These are phyloP conservation scores for Trichosporon sp. DNA, from an alignment of 1,284 basidiomycete species.

Conservation along the genomic window DNA sequence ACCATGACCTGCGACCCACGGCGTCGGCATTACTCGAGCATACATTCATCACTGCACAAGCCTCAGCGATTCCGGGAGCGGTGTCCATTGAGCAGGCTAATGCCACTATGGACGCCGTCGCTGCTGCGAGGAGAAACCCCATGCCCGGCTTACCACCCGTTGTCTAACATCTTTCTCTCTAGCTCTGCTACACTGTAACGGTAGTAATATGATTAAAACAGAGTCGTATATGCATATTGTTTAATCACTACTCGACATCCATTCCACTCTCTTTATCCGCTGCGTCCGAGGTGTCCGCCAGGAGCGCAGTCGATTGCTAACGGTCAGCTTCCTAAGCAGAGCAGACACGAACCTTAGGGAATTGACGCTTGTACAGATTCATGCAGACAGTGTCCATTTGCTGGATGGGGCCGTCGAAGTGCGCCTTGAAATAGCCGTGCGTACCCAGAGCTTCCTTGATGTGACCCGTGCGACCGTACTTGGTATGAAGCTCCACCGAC, in stretches of 20 bases:
- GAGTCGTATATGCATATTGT: neutral
- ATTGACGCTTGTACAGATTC: slow-evolving; percentile 85
- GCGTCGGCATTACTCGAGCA: slow-evolving; percentile 72
- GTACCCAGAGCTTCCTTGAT: slow-evolving; percentile 92
- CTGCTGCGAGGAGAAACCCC: slow-evolving; percentile 10
- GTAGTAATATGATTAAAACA: neutral
- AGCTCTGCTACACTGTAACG: neutral
- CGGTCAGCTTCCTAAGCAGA: neutral
- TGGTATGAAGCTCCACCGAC: slow-evolving; percentile 88
- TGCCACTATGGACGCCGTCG: slow-evolving; percentile 16
- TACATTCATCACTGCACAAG: slow-evolving; percentile 58
- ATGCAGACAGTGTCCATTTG: slow-evolving; percentile 96
- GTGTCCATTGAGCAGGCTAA: slow-evolving; percentile 18
- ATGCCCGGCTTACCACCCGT: slow-evolving; percentile 5
- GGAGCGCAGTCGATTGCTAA: neutral
- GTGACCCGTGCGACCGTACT: slow-evolving; percentile 86
- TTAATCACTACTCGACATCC: slow-evolving; percentile 27
- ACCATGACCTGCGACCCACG: slow-evolving; percentile 74
- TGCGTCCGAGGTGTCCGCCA: neutral
- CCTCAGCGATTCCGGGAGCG: neutral
- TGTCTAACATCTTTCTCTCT: neutral
- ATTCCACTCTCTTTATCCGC: slow-evolving; percentile 20
- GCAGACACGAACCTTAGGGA: slow-evolving; percentile 57
- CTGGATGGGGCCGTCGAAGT: slow-evolving; percentile 90
- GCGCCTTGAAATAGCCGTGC: slow-evolving; percentile 96